phyloP scores from a whole-genome alignment of 2,329 filamentous ascomycete species.

The Verticillium dahliae region DNA sequence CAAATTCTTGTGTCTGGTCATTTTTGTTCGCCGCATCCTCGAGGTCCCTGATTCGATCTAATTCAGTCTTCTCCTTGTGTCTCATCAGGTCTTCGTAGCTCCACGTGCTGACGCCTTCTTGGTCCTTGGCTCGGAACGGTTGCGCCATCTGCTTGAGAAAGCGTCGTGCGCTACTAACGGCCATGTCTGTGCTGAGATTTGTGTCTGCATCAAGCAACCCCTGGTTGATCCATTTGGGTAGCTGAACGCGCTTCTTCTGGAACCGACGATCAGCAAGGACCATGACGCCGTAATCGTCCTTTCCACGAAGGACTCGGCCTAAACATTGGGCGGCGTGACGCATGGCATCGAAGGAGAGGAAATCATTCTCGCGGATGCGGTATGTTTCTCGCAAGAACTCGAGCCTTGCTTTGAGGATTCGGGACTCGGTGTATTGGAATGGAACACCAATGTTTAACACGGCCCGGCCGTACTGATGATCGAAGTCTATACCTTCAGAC shows the following conservation, averaged over 20 bases:
- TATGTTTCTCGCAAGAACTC: constrained; percentile 98
- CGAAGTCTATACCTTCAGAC: constrained; percentile 97
- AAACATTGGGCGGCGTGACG: constrained; percentile 96
- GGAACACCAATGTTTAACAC: constrained; percentile 96
- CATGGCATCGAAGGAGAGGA: constrained; percentile 98
- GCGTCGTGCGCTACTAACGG: constrained; percentile 78
- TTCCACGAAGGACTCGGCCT: constrained; percentile 87
- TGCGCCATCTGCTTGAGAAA: constrained; percentile 91
- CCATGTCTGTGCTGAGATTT: constrained; percentile 93
- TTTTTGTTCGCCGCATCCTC: constrained; percentile 30
- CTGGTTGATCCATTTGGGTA: constrained; percentile 96
- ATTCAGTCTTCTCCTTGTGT: constrained; percentile 70
- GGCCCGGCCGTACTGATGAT: constrained; percentile 94
- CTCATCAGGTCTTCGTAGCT: constrained; percentile 68
- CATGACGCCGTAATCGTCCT: constrained; percentile 99
- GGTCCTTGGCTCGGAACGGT: constrained; percentile 74
- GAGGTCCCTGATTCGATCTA: constrained; percentile 60
- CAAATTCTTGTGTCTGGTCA: constrained; percentile 17
- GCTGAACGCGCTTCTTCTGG: constrained; percentile 80
- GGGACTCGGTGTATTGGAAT: constrained; percentile 97
- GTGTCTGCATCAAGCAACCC: constrained; percentile 78
- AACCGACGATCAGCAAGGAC: constrained; percentile 92
- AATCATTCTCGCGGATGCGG: constrained; percentile 93
- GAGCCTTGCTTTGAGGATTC: constrained; percentile 89
- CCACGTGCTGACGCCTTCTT: constrained; percentile 93